Conservation (phyloP, 176 grass and related monocot genomes). For the Pontederia crassipes region DNA sequence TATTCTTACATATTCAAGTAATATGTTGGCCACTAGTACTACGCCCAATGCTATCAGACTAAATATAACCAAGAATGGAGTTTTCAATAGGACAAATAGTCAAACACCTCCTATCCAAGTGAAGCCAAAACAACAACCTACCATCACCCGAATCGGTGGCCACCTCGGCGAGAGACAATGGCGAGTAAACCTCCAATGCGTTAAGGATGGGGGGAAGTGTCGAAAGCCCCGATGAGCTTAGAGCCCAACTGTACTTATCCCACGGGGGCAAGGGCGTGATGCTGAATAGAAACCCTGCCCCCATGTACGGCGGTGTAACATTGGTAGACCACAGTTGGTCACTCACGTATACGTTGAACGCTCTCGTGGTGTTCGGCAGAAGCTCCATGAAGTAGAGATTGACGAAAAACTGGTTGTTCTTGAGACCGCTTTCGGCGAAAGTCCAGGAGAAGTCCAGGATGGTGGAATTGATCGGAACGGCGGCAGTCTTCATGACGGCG, state of each 20-base stretch:
- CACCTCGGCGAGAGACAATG: constrained; percentile 12
- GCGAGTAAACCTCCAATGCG: constrained; percentile 34
- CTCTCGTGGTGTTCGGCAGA: constrained; percentile 5
- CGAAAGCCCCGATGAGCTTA: constrained; percentile 33
- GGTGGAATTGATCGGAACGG: constrained; percentile 25
- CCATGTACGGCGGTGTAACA: constrained; percentile 9
- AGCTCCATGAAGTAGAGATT: constrained; percentile 30
- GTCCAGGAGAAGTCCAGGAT: constrained; percentile 11
- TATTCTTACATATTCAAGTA: too few relatives aligned
- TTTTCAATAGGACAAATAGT: too few relatives aligned
- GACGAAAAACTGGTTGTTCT: neutral
- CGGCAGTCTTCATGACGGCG: constrained; percentile 38
- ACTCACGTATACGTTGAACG: constrained; percentile 28
- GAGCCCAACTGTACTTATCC: constrained; percentile 8
- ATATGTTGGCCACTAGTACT: too few relatives aligned
- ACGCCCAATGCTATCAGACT: too few relatives aligned
- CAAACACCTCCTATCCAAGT: too few relatives aligned
- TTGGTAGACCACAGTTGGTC: neutral
- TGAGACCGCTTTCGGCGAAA: neutral
- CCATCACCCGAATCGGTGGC: constrained; percentile 31
- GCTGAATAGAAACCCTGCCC: neutral
- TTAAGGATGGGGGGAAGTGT: constrained; percentile 53
- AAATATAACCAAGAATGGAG: too few relatives aligned
- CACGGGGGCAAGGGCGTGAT: neutral
- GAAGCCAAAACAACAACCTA: neutral